phyloP scores from a whole-genome alignment of 495 filamentous ascomycete genomes.

The Penicillium lividum region DNA sequence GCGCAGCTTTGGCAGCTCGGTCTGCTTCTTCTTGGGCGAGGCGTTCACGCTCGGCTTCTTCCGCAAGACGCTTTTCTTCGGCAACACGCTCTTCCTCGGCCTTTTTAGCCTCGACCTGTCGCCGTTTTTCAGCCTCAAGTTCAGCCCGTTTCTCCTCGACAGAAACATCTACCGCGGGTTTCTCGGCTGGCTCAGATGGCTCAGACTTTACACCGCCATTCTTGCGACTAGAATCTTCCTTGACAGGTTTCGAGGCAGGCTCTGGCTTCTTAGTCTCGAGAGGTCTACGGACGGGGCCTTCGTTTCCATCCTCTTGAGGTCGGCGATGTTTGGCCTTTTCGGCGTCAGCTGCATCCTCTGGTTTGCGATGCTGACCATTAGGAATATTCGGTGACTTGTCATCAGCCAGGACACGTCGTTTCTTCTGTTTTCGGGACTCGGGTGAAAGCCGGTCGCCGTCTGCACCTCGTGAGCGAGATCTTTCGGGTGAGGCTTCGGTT shows the following conservation, averaged over 20 bases:
- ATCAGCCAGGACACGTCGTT: constrained; percentile 48
- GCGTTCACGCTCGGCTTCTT: constrained; percentile 50
- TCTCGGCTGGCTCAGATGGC: constrained; percentile 27
- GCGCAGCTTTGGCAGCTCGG: constrained; percentile 42
- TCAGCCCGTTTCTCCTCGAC: constrained; percentile 34
- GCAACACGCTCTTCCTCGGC: constrained; percentile 51
- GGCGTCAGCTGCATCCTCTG: constrained; percentile 19
- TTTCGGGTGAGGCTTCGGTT: constrained; percentile 66
- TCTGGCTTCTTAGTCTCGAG: constrained; percentile 25
- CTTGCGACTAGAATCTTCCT: constrained; percentile 34
- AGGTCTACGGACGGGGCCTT: constrained; percentile 9
- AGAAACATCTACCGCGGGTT: constrained; percentile 33
- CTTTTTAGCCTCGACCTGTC: constrained; percentile 36
- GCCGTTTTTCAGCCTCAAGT: constrained; percentile 43
- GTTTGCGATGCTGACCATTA: constrained; percentile 37
- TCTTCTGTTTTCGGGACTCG: constrained; percentile 49
- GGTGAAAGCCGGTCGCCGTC: constrained; percentile 38
- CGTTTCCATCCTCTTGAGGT: constrained; percentile 24
- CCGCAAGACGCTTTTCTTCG: constrained; percentile 41
- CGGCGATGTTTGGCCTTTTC: constrained; percentile 30
- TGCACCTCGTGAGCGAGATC: constrained; percentile 53
- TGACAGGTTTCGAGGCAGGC: constrained; percentile 7
- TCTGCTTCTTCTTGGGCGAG: constrained; percentile 47
- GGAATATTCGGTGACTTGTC: constrained; percentile 37
- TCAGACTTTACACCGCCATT: constrained; percentile 28